Conservation (phyloP, 2,329 filamentous ascomycete species). For the Claviceps sp. region DNA sequence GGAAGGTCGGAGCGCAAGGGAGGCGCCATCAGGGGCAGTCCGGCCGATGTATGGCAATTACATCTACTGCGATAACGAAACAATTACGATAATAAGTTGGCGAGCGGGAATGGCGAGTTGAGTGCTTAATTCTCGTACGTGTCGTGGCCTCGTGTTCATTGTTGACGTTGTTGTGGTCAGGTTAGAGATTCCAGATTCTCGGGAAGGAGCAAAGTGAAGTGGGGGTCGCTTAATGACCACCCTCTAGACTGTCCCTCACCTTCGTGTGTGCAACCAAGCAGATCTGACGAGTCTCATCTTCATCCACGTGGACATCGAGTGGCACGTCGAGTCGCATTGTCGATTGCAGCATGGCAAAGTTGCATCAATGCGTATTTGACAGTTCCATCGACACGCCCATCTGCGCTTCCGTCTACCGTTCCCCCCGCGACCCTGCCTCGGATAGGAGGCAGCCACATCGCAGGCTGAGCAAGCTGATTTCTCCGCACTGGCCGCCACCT, state of each 20-base stretch:
- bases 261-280: neutral
- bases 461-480: too few relatives aligned
- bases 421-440: too few relatives aligned
- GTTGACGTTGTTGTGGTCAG: neutral
- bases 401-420: too few relatives aligned
- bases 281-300: neutral
- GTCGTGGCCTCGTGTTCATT: neutral
- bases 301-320: neutral
- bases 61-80: neutral
- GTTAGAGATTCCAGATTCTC: neutral
- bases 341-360: too few relatives aligned
- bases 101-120: neutral
- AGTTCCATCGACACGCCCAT: too few relatives aligned
- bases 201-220: neutral
- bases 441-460: too few relatives aligned
- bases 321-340: neutral
- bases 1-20: constrained; percentile 14
- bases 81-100: neutral
- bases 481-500: too few relatives aligned
- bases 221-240: neutral
- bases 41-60: neutral
- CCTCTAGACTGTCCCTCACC: too few relatives aligned
- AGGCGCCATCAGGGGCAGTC: constrained; percentile 19
- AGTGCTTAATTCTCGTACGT: too few relatives aligned
- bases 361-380: too few relatives aligned